Percentiles rank a stretch among this genome's conserved stretches.
Conservation (phyloP, 2,329 filamentous ascomycete species). For the Didymella segeticola region DNA sequence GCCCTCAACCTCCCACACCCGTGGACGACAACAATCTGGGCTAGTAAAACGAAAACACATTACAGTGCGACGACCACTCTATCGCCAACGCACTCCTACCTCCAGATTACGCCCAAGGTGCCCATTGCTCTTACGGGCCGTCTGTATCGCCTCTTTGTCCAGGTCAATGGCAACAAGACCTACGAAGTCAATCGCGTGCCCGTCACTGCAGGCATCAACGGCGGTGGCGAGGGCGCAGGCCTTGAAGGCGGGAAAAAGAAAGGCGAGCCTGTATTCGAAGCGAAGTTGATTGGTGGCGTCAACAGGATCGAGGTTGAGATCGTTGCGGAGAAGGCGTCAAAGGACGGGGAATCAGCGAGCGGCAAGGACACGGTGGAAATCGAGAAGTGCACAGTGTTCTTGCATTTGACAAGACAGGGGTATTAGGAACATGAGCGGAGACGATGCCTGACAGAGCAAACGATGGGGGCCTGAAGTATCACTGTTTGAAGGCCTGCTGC, state of each 20-base stretch:
- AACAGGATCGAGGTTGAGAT: conserved; percentile 82
- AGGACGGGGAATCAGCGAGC: conserved; percentile 29
- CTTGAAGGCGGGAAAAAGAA: conserved; percentile 51
- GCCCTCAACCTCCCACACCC: conserved; percentile 67
- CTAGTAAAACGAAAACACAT: conserved; percentile 70
- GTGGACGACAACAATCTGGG: conserved; percentile 68
- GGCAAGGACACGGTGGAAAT: conserved; percentile 68
- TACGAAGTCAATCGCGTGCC: conserved; percentile 66
- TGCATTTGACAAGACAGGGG: conserved; percentile 65
- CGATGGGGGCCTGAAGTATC: not conserved
- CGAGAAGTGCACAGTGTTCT: conserved; percentile 78
- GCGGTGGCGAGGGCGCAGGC: conserved; percentile 26
- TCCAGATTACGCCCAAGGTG: conserved; percentile 74
- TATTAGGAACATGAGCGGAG: conserved; percentile 19
- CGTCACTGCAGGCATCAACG: conserved; percentile 46
- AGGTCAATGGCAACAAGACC: conserved; percentile 69
- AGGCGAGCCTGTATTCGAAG: conserved; percentile 76
- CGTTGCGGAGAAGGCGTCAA: conserved; percentile 66
- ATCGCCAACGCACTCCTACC: conserved; percentile 69
- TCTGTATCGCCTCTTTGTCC: conserved; percentile 78
- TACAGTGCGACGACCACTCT: conserved; percentile 77
- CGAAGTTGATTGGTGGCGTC: conserved; percentile 71
- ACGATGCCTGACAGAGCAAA: not conserved
- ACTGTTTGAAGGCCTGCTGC: not conserved
- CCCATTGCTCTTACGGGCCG: conserved; percentile 69